A percentile compares a stretch with the other conserved stretches of the same genome.
These are phyloP conservation scores for Nosema muscidifuracis DNA, from an alignment of 371 early-diverging fungal species.

Conservation along the genomic window DNA sequence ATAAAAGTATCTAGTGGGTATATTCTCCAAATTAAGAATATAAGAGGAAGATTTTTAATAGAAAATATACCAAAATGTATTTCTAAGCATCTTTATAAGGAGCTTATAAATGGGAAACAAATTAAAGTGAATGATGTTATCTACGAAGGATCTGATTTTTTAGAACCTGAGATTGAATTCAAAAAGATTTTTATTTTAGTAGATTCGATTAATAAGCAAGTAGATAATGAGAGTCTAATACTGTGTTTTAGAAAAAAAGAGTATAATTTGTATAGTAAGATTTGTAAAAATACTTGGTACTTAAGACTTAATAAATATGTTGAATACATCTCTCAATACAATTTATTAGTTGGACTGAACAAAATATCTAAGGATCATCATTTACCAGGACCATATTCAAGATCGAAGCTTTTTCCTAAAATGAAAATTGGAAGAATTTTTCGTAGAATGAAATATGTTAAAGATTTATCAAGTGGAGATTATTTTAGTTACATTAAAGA, in stretches of 20 bases:
- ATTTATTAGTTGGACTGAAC: constrained; percentile 1
- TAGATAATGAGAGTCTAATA: not conserved
- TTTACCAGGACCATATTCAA: not conserved
- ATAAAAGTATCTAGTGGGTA: constrained; percentile 1
- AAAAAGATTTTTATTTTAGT: constrained; percentile 27
- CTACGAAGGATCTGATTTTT: constrained; percentile 42
- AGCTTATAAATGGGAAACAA: constrained; percentile 13
- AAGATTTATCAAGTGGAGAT: constrained; percentile 63
- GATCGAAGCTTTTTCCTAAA: no score
- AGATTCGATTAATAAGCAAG: not conserved
- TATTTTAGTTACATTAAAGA: not conserved
- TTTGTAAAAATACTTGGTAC: constrained; percentile 1
- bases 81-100: constrained; percentile 39
- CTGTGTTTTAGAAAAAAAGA: not conserved
- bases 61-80: constrained; percentile 50
- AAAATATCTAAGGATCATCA: constrained; percentile 13
- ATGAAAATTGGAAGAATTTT: no score
- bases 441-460: no score
- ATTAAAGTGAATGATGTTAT: constrained; percentile 17
- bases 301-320: constrained; percentile 5
- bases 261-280: not conserved
- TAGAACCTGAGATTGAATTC: constrained; percentile 35
- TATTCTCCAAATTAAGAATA: constrained; percentile 30
- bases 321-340: constrained; percentile 26
- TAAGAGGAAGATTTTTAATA: constrained; percentile 37